Evolutionary conservation across 805 yeast species (phyloP).

Genomic region (Pichia deserticola): DNA sequence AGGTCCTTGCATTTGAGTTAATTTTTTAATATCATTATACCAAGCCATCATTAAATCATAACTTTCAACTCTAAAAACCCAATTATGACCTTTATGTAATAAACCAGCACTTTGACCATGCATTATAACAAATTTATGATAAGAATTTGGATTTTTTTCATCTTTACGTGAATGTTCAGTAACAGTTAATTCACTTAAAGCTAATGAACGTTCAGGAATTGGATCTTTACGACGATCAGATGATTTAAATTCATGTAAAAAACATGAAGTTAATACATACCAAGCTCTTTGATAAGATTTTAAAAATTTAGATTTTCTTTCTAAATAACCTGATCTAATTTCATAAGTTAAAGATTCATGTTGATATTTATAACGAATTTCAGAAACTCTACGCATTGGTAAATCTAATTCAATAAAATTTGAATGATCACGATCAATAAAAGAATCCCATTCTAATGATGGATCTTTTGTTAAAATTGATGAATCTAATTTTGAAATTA

Average conservation of each 20-base stretch:
- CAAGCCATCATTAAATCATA: conserved; percentile 75
- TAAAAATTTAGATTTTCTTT: conserved; percentile 83
- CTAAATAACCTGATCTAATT: conserved; percentile 73
- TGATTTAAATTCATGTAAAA: conserved; percentile 83
- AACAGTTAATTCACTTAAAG: conserved; percentile 71
- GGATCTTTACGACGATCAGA: conserved; percentile 76
- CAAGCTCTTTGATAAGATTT: conserved; percentile 88
- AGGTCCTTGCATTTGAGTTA: conserved; percentile 59
- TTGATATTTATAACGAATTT: conserved; percentile 60
- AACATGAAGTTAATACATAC: conserved; percentile 85
- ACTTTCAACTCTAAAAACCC: conserved; percentile 90
- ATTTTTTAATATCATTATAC: conserved; percentile 68
- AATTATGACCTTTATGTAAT: conserved; percentile 76
- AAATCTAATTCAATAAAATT: conserved; percentile 59
- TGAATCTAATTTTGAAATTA: conserved; percentile 56
- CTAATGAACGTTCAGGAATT: conserved; percentile 73
- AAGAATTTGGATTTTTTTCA: conserved; percentile 42
- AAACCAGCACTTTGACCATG: conserved; percentile 69
- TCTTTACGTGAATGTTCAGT: conserved; percentile 77
- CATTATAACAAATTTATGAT: conserved; percentile 71
- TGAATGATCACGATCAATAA: conserved; percentile 55
- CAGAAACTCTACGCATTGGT: conserved; percentile 54
- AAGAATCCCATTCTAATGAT: conserved; percentile 82
- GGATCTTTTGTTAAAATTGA: conserved; percentile 76
- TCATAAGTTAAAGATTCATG: conserved; percentile 61